Base-by-base conservation (phyloP, 495 filamentous ascomycete species). In the Bathelium albidoporum region DNA sequence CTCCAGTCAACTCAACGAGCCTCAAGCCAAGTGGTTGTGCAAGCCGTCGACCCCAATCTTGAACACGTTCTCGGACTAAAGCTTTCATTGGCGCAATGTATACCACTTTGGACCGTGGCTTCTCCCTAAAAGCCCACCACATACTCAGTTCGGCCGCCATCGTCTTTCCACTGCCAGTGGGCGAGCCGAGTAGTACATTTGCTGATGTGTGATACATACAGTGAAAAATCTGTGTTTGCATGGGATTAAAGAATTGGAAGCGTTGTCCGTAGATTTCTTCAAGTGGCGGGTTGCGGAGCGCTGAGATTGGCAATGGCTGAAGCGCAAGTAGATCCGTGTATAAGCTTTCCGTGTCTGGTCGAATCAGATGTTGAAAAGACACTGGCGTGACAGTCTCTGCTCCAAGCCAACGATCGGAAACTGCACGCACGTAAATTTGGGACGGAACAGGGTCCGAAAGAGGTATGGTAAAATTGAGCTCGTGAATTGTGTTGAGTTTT, bases 31-130 rank as follows among this genome's bases (percentile, higher is more conserved):
- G 87, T 7, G 89, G 88, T 5, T 75, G 76, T 5, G 91, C 89
- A n/a, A 99, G 82, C 26, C 93, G 85, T 63, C 83, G 83, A 9
- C 87, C 82, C 94, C 94, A 99, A 73, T 99, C 94, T 70, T 94
- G 87, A 24, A 99, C 94, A 72, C 94, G 87, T 73, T 99, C 94
- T 11, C 94, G 88, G 55, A 99, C 94, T 36, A 99, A 85, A 1
- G 94, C 94, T 71, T 99, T 99, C 94, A 99, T 99, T 0, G 94
- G 94, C 2, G 94, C 94, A 68, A 99, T 97, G 70, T 99, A 99
- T 28, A 99, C 92, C 1, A 99, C 93, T 76, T 99, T 99, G 2
- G 90, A 96, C 1, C 92, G 91, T 1, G 95, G 95, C 44, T 87
- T 89, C 72, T 97, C 92, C 12, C 93, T 86, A 75, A 99, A 97